A percentile compares a stretch with the other conserved stretches of the same genome.
Evolutionary conservation across 2,329 filamentous ascomycete species (phyloP).

Genomic region (Alternaria sp.): DNA sequence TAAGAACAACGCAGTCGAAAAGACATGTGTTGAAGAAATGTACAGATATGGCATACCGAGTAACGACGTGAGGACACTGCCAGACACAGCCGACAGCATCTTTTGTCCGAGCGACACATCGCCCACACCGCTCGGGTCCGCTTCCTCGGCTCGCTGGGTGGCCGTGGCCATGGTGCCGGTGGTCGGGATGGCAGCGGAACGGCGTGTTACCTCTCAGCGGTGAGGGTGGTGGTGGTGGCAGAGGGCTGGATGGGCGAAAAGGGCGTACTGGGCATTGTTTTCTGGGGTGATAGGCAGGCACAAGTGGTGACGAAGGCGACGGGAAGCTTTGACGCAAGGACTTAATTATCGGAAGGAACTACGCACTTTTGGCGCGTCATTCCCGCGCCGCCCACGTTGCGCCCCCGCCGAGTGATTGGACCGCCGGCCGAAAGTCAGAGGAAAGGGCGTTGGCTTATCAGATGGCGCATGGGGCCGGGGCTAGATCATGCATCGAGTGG

Average conservation of each 20-base stretch:
- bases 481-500: constrained; percentile 10
- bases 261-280: constrained; percentile 39
- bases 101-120: constrained; percentile 85
- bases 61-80: constrained; percentile 87
- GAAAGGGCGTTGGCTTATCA: constrained; percentile 29
- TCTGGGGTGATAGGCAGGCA: constrained; percentile 8
- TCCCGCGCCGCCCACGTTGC: constrained; percentile 7
- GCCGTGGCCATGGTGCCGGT: constrained; percentile 38
- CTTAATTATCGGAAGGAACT: constrained; percentile 7
- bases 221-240: constrained; percentile 31
- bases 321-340: constrained; percentile 23
- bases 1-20: background rate
- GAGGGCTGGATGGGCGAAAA: constrained; percentile 30
- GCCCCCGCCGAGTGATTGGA: constrained; percentile 10
- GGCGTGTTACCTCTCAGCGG: constrained; percentile 41
- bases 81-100: constrained; percentile 92
- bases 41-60: constrained; percentile 51
- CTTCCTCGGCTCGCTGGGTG: constrained; percentile 49
- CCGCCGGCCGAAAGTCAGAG: background rate
- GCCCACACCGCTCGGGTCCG: constrained; percentile 51
- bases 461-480: constrained; percentile 18
- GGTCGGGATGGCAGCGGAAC: background rate
- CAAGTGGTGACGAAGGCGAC: constrained; percentile 30
- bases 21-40: background rate
- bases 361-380: constrained; percentile 24